phyloP scores from a whole-genome alignment of 768 basidiomycete species.

The Strobilomyces confusus region DNA sequence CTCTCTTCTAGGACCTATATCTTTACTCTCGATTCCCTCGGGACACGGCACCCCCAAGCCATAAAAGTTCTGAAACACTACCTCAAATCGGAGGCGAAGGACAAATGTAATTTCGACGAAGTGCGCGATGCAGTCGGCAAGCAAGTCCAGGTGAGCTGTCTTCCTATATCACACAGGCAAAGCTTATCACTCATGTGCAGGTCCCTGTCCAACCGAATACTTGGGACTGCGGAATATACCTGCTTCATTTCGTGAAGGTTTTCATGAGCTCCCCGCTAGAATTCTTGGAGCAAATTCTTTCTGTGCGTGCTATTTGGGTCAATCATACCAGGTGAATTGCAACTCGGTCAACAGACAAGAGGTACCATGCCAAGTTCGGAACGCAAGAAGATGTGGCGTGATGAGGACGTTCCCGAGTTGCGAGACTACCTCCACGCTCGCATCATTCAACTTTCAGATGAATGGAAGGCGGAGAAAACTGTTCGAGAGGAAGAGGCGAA shows the following conservation, averaged over 20 bases:
- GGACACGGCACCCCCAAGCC: conserved; percentile 64
- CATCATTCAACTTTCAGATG: conserved; percentile 46
- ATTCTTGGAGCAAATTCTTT: conserved; percentile 48
- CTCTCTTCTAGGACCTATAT: conserved; percentile 59
- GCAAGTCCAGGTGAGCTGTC: conserved; percentile 46
- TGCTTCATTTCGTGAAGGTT: conserved; percentile 79
- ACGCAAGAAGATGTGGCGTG: conserved; percentile 51
- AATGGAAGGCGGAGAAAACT: conserved; percentile 48
- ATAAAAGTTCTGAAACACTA: conserved; percentile 60
- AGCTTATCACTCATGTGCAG: conserved; percentile 35
- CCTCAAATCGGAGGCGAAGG: conserved; percentile 70
- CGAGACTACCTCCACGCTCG: conserved; percentile 43
- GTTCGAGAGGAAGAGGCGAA: conserved; percentile 33
- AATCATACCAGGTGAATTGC: background rate
- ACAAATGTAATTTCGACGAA: conserved; percentile 53
- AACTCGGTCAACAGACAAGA: conserved; percentile 23
- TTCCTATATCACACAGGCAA: background rate
- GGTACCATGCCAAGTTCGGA: conserved; percentile 34
- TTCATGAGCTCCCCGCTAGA: conserved; percentile 63
- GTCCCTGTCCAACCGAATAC: conserved; percentile 87
- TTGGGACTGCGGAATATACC: conserved; percentile 90
- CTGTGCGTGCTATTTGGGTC: conserved; percentile 10
- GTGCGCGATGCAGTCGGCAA: conserved; percentile 41
- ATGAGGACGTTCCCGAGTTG: conserved; percentile 40
- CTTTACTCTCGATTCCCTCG: conserved; percentile 88